Evolutionary conservation across 768 basidiomycete genomes (phyloP).

Genomic region (Clitopilus hobsonii): DNA sequence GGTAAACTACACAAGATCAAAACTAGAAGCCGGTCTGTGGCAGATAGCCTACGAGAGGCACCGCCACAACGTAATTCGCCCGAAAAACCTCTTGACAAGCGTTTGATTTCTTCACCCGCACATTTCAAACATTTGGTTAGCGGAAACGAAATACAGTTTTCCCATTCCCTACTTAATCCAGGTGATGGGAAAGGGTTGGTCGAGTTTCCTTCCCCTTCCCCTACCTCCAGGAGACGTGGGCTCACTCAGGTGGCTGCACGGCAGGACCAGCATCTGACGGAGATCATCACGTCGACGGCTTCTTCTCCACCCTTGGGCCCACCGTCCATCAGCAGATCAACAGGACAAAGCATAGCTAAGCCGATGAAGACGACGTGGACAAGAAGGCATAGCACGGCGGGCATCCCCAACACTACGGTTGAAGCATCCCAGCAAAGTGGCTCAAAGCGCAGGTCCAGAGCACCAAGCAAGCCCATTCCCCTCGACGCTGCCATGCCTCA

Average conservation of each 20-base stretch:
- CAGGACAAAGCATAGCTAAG: background rate
- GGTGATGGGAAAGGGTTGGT: background rate
- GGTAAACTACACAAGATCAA: constrained; percentile 4
- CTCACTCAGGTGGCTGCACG: background rate
- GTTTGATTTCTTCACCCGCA: constrained; percentile 4
- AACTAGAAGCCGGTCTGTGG: background rate
- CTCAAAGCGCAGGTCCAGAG: background rate
- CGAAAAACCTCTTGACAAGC: constrained; percentile 2
- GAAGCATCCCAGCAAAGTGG: background rate
- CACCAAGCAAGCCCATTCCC: constrained; percentile 3
- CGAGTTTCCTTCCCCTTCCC: background rate
- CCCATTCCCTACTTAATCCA: constrained; percentile 2
- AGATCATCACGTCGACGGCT: background rate
- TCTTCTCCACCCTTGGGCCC: background rate
- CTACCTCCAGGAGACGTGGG: background rate
- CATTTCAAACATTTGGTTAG: constrained; percentile 1
- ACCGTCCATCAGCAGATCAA: background rate
- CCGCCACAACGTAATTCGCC: background rate
- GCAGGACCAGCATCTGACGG: background rate
- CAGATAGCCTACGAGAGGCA: background rate
- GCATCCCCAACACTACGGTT: background rate
- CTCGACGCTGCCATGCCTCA: constrained; percentile 11
- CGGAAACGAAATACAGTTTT: background rate
- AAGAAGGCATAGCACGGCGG: background rate
- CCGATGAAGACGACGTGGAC: background rate